phyloP scores from a whole-genome alignment of 2,329 filamentous ascomycete genomes.

The Lasiodiplodia hormozganensis region DNA sequence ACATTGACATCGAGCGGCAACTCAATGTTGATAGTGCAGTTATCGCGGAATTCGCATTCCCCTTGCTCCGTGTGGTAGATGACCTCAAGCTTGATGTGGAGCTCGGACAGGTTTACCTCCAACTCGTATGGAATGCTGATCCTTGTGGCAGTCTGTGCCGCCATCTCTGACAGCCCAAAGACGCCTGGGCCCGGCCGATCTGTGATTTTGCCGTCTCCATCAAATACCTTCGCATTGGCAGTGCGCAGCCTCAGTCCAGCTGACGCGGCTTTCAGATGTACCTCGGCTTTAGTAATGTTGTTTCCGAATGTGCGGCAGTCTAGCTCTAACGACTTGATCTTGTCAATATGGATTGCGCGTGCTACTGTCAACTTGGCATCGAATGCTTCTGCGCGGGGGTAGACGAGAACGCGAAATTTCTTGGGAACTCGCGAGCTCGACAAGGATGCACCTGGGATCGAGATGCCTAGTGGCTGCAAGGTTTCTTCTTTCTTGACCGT shows the following conservation, averaged over 20 bases:
- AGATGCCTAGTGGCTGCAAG: slow-evolving; percentile 57
- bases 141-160: slow-evolving; percentile 56
- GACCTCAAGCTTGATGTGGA: slow-evolving; percentile 78
- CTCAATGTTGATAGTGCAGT: slow-evolving; percentile 71
- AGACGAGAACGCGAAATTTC: slow-evolving; percentile 71
- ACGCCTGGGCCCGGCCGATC: slow-evolving; percentile 54
- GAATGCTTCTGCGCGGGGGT: slow-evolving; percentile 72
- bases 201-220: slow-evolving; percentile 50
- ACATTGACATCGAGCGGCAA: slow-evolving; percentile 94
- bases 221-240: slow-evolving; percentile 54
- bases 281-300: slow-evolving; percentile 56
- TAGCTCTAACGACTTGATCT: slow-evolving; percentile 78
- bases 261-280: slow-evolving; percentile 65
- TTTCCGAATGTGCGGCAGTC: slow-evolving; percentile 78
- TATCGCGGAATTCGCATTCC: slow-evolving; percentile 68
- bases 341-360: slow-evolving; percentile 78
- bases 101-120: slow-evolving; percentile 74
- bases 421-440: slow-evolving; percentile 43
- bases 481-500: slow-evolving; percentile 60
- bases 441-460: slow-evolving; percentile 45
- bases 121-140: slow-evolving; percentile 82
- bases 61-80: slow-evolving; percentile 73
- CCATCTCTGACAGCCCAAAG: slow-evolving; percentile 55
- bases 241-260: slow-evolving; percentile 66
- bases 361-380: slow-evolving; percentile 71